These are phyloP conservation scores for Tetracladium marchalianum DNA, from an alignment of 495 filamentous ascomycete genomes.

Conservation along the genomic window DNA sequence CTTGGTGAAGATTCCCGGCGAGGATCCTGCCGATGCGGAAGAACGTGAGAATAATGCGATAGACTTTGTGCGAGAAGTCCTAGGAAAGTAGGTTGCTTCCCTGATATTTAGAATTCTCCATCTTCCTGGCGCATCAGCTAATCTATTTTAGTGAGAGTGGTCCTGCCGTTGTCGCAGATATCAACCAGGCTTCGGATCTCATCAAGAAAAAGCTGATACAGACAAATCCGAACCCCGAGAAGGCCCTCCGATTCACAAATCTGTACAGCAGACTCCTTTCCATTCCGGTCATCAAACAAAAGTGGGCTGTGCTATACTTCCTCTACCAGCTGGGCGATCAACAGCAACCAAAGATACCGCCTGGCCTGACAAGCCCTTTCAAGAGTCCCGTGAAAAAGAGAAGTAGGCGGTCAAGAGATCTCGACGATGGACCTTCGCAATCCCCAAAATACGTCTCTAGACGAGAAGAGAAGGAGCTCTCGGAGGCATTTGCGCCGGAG, in stretches of 20 bases:
- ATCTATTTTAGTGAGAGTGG: constrained; percentile 9
- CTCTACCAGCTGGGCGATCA: constrained; percentile 72
- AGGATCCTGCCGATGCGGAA: constrained; percentile 38
- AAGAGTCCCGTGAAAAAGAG: constrained; percentile 18
- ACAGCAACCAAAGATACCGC: constrained; percentile 5
- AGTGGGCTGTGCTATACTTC: constrained; percentile 92
- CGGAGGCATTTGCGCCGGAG: constrained; percentile 45
- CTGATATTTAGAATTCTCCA: background rate
- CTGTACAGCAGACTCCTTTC: constrained; percentile 79
- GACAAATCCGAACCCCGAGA: constrained; percentile 65
- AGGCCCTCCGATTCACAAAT: constrained; percentile 79
- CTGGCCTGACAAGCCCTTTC: constrained; percentile 18
- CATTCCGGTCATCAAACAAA: constrained; percentile 83
- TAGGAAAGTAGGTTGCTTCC: constrained; percentile 33
- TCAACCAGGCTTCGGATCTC: constrained; percentile 84
- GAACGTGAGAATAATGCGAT: constrained; percentile 41
- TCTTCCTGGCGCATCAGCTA: background rate
- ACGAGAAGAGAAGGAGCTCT: constrained; percentile 31
- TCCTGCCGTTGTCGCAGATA: constrained; percentile 29
- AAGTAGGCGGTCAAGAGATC: background rate
- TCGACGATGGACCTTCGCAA: constrained; percentile 5
- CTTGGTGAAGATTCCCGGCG: constrained; percentile 36
- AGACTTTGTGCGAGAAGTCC: constrained; percentile 35
- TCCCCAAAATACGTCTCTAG: constrained; percentile 17
- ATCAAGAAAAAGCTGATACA: constrained; percentile 79